Evolutionary conservation across 2,329 filamentous ascomycete species (phyloP), one percentile per base, ranked within the genome.

Genomic region (Gremmenia infestans): DNA sequence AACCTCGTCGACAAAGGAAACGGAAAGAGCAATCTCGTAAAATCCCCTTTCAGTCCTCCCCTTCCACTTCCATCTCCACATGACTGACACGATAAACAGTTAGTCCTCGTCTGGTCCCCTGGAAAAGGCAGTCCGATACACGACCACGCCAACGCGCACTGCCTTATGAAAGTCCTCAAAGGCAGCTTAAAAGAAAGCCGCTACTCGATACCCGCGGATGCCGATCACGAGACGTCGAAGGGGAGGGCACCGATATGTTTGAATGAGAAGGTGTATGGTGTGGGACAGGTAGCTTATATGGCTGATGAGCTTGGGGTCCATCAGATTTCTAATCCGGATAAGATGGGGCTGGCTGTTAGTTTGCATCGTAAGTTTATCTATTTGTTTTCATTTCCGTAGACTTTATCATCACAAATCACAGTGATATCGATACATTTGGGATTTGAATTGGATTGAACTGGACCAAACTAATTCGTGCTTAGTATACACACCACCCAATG

Each of bases 1-100:
- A 96, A 96, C 69, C 80, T 96, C 4, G 91, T 97, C 46, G 90
- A 96, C 67, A 87, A 91, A 69, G 90, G 91, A 2, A 96, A 96
- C 65, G 91, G 85, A 12, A 79, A 80, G 61, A 77, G 75, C 66
- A 81, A 80, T 64, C 63, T 80, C 62, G 78, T 80, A 70, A 61
- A 75, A 63, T 25, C 9, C 11, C 6, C 52, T 53, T 50, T 14
- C 8, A 11, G 11, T 32, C 2, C 28, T 25, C 25, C 25, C 22
- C 22, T 22, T 43, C 8, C 54, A 19, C 23, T 40, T 28, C 15
- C 32, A 5, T 17, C 14, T 40, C n/a, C 23, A 15, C 42, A 12
- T 23, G 36, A 28, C 40, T 58, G 17, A 11, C 19, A 15, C n/a
- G 19, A 36, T 52, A 36, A 11, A 46, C 12, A 96, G 96, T 90